These are phyloP conservation scores for Aegilops umbellulata DNA, from an alignment of 176 grass and related monocot genomes.

Conservation along the genomic window DNA sequence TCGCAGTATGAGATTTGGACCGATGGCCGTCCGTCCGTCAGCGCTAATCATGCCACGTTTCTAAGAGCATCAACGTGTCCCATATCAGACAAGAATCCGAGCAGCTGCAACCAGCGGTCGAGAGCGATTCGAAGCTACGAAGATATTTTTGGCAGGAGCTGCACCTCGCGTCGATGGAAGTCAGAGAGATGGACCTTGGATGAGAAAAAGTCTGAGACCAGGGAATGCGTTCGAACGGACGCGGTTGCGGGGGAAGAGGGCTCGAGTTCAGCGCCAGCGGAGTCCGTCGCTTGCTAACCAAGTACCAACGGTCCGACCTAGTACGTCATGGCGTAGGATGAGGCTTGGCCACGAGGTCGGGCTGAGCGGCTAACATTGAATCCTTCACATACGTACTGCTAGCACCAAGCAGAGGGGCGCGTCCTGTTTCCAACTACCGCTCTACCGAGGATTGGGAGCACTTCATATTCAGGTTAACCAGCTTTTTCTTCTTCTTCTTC, in stretches of 20 bases:
- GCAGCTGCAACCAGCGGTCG: not conserved
- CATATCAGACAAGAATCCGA: not conserved
- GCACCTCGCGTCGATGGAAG: not conserved
- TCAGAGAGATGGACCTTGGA: not conserved
- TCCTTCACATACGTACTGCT: no score
- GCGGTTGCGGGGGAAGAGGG: not conserved
- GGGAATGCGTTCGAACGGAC: not conserved
- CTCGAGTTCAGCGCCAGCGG: not conserved
- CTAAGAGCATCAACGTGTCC: not conserved
- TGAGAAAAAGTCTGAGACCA: not conserved
- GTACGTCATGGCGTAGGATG: no score
- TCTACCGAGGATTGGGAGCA: no score
- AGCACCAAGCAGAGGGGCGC: no score
- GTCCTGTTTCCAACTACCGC: no score
- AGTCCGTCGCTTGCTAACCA: not conserved
- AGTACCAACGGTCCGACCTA: constrained; percentile 11
- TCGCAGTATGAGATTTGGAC: not conserved
- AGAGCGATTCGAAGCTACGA: no score
- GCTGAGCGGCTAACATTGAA: no score
- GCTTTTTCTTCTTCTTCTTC: no score
- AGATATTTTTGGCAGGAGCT: not conserved
- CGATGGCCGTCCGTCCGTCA: no score
- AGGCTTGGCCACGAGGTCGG: no score
- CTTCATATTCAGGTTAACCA: no score
- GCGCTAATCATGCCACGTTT: not conserved